A percentile compares a stretch with the other conserved stretches of the same genome.
Conservation (phyloP, 352 stramenopile species). For the Phytopythium litorale region DNA sequence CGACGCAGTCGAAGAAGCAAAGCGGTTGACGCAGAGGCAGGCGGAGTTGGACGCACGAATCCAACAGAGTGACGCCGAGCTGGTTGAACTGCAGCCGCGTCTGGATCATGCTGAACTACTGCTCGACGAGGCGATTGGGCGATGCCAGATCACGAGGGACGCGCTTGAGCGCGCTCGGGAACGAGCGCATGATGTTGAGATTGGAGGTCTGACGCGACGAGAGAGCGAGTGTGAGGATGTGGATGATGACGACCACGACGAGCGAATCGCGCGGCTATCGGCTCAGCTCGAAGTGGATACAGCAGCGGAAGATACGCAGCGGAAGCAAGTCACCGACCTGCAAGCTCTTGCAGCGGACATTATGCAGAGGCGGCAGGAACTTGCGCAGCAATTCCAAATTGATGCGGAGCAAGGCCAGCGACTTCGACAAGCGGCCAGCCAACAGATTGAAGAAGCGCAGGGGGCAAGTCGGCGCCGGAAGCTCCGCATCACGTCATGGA, state of each 20-base stretch:
- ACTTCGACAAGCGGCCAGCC: slow-evolving; percentile 38
- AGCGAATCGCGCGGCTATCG: slow-evolving; percentile 36
- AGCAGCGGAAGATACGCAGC: slow-evolving; percentile 40
- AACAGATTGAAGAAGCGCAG: slow-evolving; percentile 55
- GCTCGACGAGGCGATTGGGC: slow-evolving; percentile 24
- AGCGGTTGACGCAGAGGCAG: slow-evolving; percentile 24
- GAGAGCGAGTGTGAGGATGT: slow-evolving; percentile 2
- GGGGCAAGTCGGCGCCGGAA: slow-evolving; percentile 27
- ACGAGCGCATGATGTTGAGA: slow-evolving; percentile 27
- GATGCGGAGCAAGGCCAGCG: slow-evolving; percentile 31
- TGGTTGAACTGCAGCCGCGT: slow-evolving; percentile 23
- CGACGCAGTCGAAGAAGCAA: slow-evolving; percentile 39
- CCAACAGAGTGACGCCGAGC: slow-evolving; percentile 24
- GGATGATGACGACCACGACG: slow-evolving; percentile 12
- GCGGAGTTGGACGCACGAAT: slow-evolving; percentile 24
- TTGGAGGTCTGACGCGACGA: slow-evolving; percentile 3
- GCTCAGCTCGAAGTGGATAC: slow-evolving; percentile 57
- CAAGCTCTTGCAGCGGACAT: slow-evolving; percentile 16
- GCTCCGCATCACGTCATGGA: slow-evolving; percentile 62
- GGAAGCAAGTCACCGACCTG: slow-evolving; percentile 23
- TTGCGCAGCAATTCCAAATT: slow-evolving; percentile 20
- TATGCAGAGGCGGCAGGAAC: slow-evolving; percentile 23
- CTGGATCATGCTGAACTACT: slow-evolving; percentile 22
- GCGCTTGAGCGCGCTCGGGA: slow-evolving; percentile 30
- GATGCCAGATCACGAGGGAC: slow-evolving; percentile 16